Evolutionary conservation across 495 filamentous ascomycete species (phyloP).

Genomic region (Penicillium fimorum): DNA sequence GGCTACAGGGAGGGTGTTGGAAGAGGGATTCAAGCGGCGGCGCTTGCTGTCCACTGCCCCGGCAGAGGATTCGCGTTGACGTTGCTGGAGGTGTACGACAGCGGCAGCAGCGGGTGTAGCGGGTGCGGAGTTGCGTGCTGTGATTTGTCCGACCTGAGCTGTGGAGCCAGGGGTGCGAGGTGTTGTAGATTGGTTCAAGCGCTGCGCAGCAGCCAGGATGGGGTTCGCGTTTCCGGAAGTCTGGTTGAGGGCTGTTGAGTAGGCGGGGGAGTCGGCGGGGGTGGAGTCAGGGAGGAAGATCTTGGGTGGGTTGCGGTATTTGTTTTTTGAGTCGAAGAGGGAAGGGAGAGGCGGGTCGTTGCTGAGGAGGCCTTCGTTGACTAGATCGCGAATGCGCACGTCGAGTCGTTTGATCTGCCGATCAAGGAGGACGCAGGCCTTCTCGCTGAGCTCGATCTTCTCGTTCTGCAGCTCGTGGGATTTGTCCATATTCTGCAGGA

Average conservation of each 20-base stretch:
- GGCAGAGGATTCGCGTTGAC: slow-evolving; percentile 72
- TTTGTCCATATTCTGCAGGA: slow-evolving; percentile 67
- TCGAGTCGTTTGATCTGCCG: slow-evolving; percentile 88
- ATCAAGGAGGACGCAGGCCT: slow-evolving; percentile 75
- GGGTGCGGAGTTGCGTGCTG: slow-evolving; percentile 55
- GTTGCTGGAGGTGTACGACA: slow-evolving; percentile 55
- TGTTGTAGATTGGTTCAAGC: slow-evolving; percentile 43
- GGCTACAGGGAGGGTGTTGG: slow-evolving; percentile 63
- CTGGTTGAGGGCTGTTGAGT: slow-evolving; percentile 41
- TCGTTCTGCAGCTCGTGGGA: slow-evolving; percentile 78
- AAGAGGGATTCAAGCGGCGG: slow-evolving; percentile 63
- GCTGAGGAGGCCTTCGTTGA: slow-evolving; percentile 74
- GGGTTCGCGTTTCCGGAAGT: slow-evolving; percentile 45
- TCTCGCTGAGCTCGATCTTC: slow-evolving; percentile 77
- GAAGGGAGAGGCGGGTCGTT: slow-evolving; percentile 78
- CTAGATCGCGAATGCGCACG: slow-evolving; percentile 77
- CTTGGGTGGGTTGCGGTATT: slow-evolving; percentile 55
- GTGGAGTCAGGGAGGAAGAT: slow-evolving; percentile 49
- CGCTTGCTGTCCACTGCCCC: slow-evolving; percentile 72
- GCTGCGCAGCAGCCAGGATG: slow-evolving; percentile 44
- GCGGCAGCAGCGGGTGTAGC: slow-evolving; percentile 63
- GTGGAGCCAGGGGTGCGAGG: slow-evolving; percentile 24
- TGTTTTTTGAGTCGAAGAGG: slow-evolving; percentile 61
- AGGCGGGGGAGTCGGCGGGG: slow-evolving; percentile 39
- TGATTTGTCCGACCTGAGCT: slow-evolving; percentile 29